phyloP scores from a whole-genome alignment of 495 filamentous ascomycete genomes.

The Astrocystis sublimbata region DNA sequence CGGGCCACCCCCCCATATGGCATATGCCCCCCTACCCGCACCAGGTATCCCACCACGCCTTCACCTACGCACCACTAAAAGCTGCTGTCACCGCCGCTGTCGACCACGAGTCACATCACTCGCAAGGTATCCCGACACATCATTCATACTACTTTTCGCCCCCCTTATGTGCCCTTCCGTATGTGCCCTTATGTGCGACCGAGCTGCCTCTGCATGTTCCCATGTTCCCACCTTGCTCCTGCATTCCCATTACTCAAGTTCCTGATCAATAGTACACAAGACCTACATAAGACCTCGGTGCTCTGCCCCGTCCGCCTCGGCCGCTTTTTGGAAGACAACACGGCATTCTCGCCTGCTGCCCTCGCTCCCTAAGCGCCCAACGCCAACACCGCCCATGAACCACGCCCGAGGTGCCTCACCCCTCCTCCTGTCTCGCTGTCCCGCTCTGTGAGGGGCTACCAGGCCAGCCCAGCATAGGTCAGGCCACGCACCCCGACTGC shows the following conservation, averaged over 20 bases:
- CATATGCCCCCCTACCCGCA: too few species aligned
- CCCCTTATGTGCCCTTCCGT: background rate
- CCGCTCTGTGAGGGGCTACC: slow-evolving; percentile 21
- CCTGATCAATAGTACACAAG: background rate
- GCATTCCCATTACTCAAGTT: background rate
- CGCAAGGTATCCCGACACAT: background rate
- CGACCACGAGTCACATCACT: background rate
- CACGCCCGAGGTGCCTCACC: slow-evolving; percentile 15
- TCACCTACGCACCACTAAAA: background rate
- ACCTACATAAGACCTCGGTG: background rate
- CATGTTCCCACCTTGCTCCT: slow-evolving; percentile 4
- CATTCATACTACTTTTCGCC: background rate
- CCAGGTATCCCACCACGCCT: slow-evolving; percentile 17
- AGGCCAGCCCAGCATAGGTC: slow-evolving; percentile 14
- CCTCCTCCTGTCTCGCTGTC: slow-evolving; percentile 17
- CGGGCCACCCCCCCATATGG: too few species aligned
- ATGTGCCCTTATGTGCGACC: background rate
- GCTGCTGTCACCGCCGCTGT: background rate
- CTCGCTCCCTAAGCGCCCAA: slow-evolving; percentile 6
- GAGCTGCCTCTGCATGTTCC: slow-evolving; percentile 12
- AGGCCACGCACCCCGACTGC: slow-evolving; percentile 14
- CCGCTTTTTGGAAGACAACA: slow-evolving; percentile 10
- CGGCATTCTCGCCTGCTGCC: background rate
- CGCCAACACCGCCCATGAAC: too few species aligned
- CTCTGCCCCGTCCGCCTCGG: background rate